phyloP scores from a whole-genome alignment of 495 filamentous ascomycete genomes.

The Lophiostoma macrostomum region DNA sequence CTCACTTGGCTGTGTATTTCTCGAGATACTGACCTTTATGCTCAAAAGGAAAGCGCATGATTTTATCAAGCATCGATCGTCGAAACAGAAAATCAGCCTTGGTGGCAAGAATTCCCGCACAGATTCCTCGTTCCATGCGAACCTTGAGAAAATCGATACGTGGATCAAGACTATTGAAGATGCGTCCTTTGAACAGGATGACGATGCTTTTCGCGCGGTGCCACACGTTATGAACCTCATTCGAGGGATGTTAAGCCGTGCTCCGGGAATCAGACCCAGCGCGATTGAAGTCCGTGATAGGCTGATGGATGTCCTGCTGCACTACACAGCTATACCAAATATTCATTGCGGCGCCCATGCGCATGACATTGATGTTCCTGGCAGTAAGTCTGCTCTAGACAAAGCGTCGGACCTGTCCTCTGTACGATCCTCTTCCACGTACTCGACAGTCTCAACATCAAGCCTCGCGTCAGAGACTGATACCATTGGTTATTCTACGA shows the following conservation, averaged over 20 bases:
- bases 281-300: conserved; percentile 37
- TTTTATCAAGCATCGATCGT: conserved; percentile 69
- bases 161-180: conserved; percentile 72
- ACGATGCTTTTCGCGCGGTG: conserved; percentile 34
- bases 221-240: conserved; percentile 36
- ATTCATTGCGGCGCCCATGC: conserved; percentile 25
- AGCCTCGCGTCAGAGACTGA: conserved; percentile 11
- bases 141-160: conserved; percentile 67
- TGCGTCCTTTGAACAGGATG: conserved; percentile 23
- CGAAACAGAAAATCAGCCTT: conserved; percentile 55
- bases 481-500: conserved; percentile 3
- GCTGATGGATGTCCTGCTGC: conserved; percentile 32
- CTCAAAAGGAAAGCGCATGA: conserved; percentile 67
- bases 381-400: conserved; percentile 11
- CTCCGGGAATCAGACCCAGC: conserved; percentile 34
- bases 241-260: conserved; percentile 37
- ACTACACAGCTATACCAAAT: conserved; percentile 30
- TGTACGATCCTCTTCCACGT: conserved; percentile 8
- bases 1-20: conserved; percentile 68
- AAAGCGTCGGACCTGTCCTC: conserved; percentile 19
- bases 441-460: conserved; percentile 4
- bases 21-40: conserved; percentile 67
- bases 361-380: conserved; percentile 19
- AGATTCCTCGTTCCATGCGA: conserved; percentile 79
- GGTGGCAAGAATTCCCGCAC: conserved; percentile 26